Evolutionary conservation across 371 early-diverging fungal species (phyloP).

Genomic region (Rhizomucor miehei): DNA sequence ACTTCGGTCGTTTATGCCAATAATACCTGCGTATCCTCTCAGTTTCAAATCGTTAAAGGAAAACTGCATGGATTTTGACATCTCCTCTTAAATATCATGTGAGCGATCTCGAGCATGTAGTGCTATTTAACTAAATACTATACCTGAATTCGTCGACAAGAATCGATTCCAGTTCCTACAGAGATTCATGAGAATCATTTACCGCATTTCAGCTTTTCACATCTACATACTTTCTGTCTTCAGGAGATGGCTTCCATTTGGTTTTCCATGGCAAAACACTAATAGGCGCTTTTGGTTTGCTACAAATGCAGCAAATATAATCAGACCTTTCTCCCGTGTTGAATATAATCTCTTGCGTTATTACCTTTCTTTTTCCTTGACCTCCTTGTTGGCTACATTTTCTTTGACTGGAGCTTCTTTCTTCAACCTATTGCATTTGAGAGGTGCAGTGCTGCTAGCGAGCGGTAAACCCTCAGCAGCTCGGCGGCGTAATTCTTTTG

Average conservation of each 20-base stretch:
- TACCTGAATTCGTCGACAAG: conserved; percentile 61
- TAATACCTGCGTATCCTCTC: conserved; percentile 56
- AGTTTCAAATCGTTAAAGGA: conserved; percentile 66
- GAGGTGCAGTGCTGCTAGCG: no score
- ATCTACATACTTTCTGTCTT: conserved; percentile 42
- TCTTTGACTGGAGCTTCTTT: not conserved
- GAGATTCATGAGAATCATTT: not conserved
- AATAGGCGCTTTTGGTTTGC: conserved; percentile 32
- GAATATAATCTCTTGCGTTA: not conserved
- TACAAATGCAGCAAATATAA: not conserved
- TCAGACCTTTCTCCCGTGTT: no score
- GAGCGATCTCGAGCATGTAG: conserved; percentile 2
- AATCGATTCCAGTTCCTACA: conserved; percentile 66
- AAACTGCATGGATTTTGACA: conserved; percentile 70
- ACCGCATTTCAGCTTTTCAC: not conserved
- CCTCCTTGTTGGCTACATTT: not conserved
- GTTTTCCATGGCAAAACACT: conserved; percentile 52
- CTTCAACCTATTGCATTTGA: no score
- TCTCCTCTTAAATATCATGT: conserved; percentile 45
- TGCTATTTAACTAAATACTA: not conserved
- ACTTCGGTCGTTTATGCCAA: not conserved
- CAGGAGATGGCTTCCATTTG: conserved; percentile 51
- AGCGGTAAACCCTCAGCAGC: conserved; percentile 20
- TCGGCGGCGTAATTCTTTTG: conserved; percentile 21
- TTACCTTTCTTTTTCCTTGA: conserved; percentile 30